A percentile compares a stretch with the other conserved stretches of the same genome.
phyloP scores from a whole-genome alignment of 306 rosid species.

The Trifolium pratense region DNA sequence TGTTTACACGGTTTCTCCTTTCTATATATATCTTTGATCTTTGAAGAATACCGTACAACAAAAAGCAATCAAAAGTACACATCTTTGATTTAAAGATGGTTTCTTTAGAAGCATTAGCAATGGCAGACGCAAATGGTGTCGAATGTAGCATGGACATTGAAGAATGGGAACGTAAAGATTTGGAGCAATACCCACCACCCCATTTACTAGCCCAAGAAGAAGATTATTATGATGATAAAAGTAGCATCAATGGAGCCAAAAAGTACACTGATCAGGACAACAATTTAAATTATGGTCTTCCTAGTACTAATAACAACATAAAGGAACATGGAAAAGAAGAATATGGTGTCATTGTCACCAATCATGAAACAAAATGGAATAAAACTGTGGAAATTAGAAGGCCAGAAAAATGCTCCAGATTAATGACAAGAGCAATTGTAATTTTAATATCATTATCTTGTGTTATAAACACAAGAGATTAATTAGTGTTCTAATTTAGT shows the following conservation, averaged over 20 bases:
- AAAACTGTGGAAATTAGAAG: too few relatives aligned
- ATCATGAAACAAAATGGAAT: too few relatives aligned
- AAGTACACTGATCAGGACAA: too few relatives aligned
- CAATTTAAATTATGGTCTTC: too few relatives aligned
- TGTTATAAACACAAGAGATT: conserved; percentile 16
- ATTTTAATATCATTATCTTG: conserved; percentile 21
- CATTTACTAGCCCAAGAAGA: conserved; percentile 44
- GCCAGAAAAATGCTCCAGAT: neutral
- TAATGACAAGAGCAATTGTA: conserved; percentile 9
- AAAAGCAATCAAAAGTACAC: too few relatives aligned
- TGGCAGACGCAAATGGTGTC: conserved; percentile 39
- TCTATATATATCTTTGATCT: too few relatives aligned
- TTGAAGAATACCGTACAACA: neutral
- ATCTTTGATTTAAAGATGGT: conserved; percentile 18
- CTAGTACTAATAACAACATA: too few relatives aligned
- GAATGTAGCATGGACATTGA: conserved; percentile 38
- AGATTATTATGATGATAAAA: conserved; percentile 20
- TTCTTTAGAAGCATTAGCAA: conserved; percentile 53
- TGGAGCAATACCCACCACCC: conserved; percentile 44
- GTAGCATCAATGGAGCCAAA: neutral
- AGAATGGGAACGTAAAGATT: conserved; percentile 47
- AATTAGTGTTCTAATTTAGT: neutral
- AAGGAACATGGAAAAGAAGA: too few relatives aligned
- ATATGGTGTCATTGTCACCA: neutral
- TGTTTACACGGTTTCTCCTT: neutral